Evolutionary conservation across 2,329 filamentous ascomycete genomes (phyloP).

Genomic region (Bipolaris gigantea): DNA sequence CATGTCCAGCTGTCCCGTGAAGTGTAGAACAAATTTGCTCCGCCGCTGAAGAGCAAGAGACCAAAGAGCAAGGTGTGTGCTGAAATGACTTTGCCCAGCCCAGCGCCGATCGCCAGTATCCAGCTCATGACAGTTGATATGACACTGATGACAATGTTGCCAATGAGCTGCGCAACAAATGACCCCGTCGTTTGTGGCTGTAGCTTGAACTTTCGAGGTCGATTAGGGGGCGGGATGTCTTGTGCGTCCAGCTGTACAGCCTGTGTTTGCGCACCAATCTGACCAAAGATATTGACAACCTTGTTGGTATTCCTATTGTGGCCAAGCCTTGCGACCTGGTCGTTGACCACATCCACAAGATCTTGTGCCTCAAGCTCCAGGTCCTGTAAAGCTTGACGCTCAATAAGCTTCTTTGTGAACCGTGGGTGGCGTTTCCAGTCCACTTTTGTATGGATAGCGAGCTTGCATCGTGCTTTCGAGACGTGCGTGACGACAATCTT

Average conservation of each 20-base stretch:
- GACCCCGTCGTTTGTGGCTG: conserved; percentile 63
- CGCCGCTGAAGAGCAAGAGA: conserved; percentile 67
- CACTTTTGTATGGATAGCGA: conserved; percentile 85
- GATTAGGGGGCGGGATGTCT: conserved; percentile 43
- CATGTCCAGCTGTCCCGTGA: conserved; percentile 73
- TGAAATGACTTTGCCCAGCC: conserved; percentile 67
- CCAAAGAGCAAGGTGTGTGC: conserved; percentile 75
- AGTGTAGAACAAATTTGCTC: conserved; percentile 75
- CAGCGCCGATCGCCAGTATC: conserved; percentile 67
- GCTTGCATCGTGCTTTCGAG: conserved; percentile 87
- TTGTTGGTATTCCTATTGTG: conserved; percentile 74
- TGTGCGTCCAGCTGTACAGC: conserved; percentile 52
- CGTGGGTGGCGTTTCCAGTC: conserved; percentile 71
- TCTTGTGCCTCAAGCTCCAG: conserved; percentile 72
- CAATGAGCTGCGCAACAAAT: conserved; percentile 71
- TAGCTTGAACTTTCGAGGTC: conserved; percentile 44
- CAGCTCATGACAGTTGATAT: conserved; percentile 77
- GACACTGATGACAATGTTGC: conserved; percentile 75
- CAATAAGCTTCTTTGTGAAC: conserved; percentile 53
- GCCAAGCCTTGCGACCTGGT: conserved; percentile 75
- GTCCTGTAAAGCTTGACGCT: conserved; percentile 72
- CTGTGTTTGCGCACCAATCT: conserved; percentile 69
- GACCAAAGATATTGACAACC: conserved; percentile 77
- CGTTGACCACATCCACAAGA: conserved; percentile 72
- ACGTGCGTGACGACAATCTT: conserved; percentile 94